Base-by-base conservation (phyloP, 2,329 filamentous ascomycete genomes). In the Thermoascus crustaceus region DNA sequence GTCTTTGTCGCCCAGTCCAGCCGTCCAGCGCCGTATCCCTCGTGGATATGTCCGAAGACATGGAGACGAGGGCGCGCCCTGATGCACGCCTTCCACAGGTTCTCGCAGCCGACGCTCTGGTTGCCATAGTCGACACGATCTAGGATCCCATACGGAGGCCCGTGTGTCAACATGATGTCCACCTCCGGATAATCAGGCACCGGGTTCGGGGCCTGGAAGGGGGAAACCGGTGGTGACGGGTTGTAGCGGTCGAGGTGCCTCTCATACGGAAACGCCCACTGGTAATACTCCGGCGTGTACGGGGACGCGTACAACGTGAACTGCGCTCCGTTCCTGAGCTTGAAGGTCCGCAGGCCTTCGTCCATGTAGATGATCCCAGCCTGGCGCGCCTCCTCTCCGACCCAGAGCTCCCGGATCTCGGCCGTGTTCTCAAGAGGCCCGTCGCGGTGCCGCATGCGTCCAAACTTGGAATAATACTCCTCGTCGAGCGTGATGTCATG, bases 11-110 rank as follows among this genome's bases (percentile, higher is more conserved):
- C 42, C 54, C 46, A 51, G 32, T 41, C 42, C 44, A 34, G 52
- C 41, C 69, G 54, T 42, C 58, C 50, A 3, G 63, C 67, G 11
- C 70, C 71, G 54, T 68, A 67, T 0, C 60, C 72, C 47, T 75
- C 72, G 47, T 78, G 75, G 11, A 79, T 78, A 55, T 80, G 76
- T 0, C 76, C 76, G 48, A 78, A 81, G 42, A 73, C 73, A 49
- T 79, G 72, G n/a, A 80, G 33, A 3, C 57, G 52, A 0, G 77
- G 77, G 33, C 59, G 61, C 7, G 66, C 68, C 4, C 73, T 61
- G 34, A 61, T 54, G 2, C 71, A 56, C 0, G 76, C 76, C 1
- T 60, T 55, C 1, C 73, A 59, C 1, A 81, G 57, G 46, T 71
- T 66, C 30, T 66, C 57, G 52, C 76, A 80, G 0, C 78, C 78